These are phyloP conservation scores for Halophytophthora batemanensis DNA, from an alignment of 352 stramenopile genomes.

Conservation along the genomic window DNA sequence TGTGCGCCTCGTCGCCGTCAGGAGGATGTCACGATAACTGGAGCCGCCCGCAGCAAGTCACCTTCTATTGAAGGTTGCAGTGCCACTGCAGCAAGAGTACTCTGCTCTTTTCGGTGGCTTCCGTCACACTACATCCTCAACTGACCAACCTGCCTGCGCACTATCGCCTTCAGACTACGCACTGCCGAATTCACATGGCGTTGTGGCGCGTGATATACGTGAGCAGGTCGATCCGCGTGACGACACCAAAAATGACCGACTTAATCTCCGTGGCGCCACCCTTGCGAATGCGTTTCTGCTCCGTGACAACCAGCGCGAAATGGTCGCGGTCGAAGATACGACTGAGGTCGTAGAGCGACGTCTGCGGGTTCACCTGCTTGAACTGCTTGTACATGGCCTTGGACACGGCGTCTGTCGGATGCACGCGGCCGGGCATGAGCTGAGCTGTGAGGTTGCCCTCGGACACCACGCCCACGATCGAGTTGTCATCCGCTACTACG, in stretches of 20 bases:
- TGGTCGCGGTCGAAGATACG: constrained; percentile 95
- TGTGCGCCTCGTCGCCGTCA: too few relatives aligned
- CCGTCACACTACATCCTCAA: too few relatives aligned
- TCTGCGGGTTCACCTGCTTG: constrained; percentile 90
- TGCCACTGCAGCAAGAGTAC: too few relatives aligned
- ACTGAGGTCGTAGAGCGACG: constrained; percentile 89
- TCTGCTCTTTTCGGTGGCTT: too few relatives aligned
- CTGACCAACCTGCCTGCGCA: too few relatives aligned
- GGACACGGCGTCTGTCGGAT: constrained; percentile 81
- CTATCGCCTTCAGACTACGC: too few relatives aligned
- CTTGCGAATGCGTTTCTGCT: constrained; percentile 90
- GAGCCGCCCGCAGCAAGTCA: too few relatives aligned
- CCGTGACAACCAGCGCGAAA: constrained; percentile 93
- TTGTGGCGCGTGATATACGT: constrained; percentile 90
- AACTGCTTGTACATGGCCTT: constrained; percentile 97
- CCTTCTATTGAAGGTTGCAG: too few relatives aligned
- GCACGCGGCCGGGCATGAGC: constrained; percentile 88
- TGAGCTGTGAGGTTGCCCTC: constrained; percentile 94
- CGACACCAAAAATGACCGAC: constrained; percentile 93
- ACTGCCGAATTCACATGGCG: constrained; percentile 17
- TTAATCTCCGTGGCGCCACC: constrained; percentile 69
- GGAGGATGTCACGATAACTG: too few relatives aligned
- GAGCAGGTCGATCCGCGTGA: constrained; percentile 95
- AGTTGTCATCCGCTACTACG: constrained; percentile 77
- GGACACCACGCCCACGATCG: constrained; percentile 94